Evolutionary conservation across 2,329 filamentous ascomycete genomes (phyloP).

Genomic region (Fusarium hostae): DNA sequence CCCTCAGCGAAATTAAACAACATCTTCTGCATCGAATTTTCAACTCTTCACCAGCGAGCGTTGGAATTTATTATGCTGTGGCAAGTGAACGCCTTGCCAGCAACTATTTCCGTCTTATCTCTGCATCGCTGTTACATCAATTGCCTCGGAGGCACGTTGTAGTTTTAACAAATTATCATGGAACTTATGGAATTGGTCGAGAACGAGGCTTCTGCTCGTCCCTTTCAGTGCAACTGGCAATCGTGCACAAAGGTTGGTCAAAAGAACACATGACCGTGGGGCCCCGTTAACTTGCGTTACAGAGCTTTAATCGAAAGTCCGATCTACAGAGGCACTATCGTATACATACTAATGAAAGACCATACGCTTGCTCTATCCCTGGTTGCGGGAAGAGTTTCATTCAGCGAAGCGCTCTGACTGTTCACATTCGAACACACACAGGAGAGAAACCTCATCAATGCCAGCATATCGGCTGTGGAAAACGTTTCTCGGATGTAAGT

Average conservation of each 20-base stretch:
- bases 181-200: conserved; percentile 74
- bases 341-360: conserved; percentile 77
- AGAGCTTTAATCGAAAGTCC: conserved; percentile 80
- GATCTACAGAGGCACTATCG: conserved; percentile 76
- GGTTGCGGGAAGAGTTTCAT: conserved; percentile 78
- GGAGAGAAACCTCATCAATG: conserved; percentile 79
- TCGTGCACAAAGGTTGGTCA: conserved; percentile 68
- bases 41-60: background rate
- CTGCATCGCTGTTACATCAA: background rate
- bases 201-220: conserved; percentile 69
- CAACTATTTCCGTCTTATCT: background rate
- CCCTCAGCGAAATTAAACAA: background rate
- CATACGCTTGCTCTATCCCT: conserved; percentile 69
- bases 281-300: conserved; percentile 20
- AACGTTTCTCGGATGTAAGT: conserved; percentile 76
- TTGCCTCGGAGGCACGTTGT: background rate
- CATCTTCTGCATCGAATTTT: background rate
- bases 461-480: conserved; percentile 71
- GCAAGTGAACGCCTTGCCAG: conserved; percentile 1
- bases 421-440: conserved; percentile 76
- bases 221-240: conserved; percentile 73
- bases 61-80: conserved; percentile 24
- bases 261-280: background rate
- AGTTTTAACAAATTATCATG: conserved; percentile 50
- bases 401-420: conserved; percentile 74